Base-by-base conservation (phyloP, 2,329 filamentous ascomycete genomes). In the Stachybotrys echinatus region DNA sequence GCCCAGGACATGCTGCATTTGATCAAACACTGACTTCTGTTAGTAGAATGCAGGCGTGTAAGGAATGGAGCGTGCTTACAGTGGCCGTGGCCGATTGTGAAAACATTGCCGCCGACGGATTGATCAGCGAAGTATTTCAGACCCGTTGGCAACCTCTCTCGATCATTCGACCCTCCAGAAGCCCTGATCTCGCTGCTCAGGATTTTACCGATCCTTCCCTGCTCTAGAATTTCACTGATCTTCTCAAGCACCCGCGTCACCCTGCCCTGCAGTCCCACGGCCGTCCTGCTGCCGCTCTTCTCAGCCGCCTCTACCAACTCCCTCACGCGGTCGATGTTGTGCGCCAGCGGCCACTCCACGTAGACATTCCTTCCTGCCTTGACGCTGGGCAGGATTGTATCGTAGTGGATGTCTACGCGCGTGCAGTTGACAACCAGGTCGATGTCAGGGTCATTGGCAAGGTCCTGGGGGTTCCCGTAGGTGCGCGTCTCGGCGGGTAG, bases 341-440 rank as follows among this genome's bases (percentile, higher is more conserved):
- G 63, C 0, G 75, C 77, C 1, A 84, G 65, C 6, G 79, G 81
- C 77, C 81, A 85, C 64, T 85, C 81, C 0, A 81, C 70, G 50
- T 68, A 85, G 0, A 79, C 69, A 0, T 65, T 57, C 59, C 83
- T 83, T 0, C 79, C 80, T 0, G 76, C 74, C 17, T 66, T 64
- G 2, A 83, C 54, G 14, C 73, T 75, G 0, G 80, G 75, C 10
- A 69, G 63, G 0, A 72, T 65, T 2, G 72, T 73, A 2, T 63
- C 50, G 42, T 72, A 67, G 53, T 85, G 81, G 1, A 70, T 69
- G 50, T 83, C 78, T 1, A 81, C 79, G 4, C 78, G 70, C 0
- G 79, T 82, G 40, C 63, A 69, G 54, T 75, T 75, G 5, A 84
- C 74, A 1, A 85, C 75, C 0, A 84, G 65, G 12, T 83, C 76